These are phyloP conservation scores for Suhomyces emberorum DNA, from an alignment of 805 yeast genomes.

Conservation along the genomic window DNA sequence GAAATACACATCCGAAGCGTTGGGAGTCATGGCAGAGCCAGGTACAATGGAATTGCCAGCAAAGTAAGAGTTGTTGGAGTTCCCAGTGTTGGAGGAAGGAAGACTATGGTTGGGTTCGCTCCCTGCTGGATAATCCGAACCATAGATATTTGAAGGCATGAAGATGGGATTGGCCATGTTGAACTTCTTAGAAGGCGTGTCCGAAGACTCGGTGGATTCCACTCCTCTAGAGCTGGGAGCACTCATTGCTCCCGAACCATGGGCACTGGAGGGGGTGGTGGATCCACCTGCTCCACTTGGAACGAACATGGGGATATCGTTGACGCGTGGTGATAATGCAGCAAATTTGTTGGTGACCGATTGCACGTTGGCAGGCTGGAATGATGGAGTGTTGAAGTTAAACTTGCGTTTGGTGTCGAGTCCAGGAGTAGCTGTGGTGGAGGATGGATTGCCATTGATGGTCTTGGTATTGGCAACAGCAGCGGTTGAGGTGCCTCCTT, in stretches of 20 bases:
- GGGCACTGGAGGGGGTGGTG: slow-evolving; percentile 1
- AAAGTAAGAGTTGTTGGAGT: slow-evolving; percentile 21
- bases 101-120: not conserved
- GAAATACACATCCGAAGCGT: slow-evolving; percentile 19
- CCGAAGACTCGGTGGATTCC: not conserved
- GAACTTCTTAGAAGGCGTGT: slow-evolving; percentile 21
- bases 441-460: slow-evolving; percentile 44
- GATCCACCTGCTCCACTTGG: slow-evolving; percentile 23
- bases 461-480: no score
- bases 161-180: slow-evolving; percentile 40
- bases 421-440: slow-evolving; percentile 38
- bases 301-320: slow-evolving; percentile 47
- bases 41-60: slow-evolving; percentile 8
- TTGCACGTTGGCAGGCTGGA: slow-evolving; percentile 38
- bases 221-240: not conserved
- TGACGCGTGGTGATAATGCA: slow-evolving; percentile 46
- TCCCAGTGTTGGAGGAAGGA: not conserved
- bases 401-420: slow-evolving; percentile 30
- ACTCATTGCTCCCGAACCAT: not conserved
- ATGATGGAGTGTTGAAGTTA: slow-evolving; percentile 42
- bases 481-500: slow-evolving; percentile 3
- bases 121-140: slow-evolving; percentile 3
- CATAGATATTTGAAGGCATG: slow-evolving; percentile 23
- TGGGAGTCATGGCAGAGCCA: slow-evolving; percentile 11
- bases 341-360: slow-evolving; percentile 37